phyloP scores from a whole-genome alignment of 257 asterid species.

The Lithospermum erythrorhizon region DNA sequence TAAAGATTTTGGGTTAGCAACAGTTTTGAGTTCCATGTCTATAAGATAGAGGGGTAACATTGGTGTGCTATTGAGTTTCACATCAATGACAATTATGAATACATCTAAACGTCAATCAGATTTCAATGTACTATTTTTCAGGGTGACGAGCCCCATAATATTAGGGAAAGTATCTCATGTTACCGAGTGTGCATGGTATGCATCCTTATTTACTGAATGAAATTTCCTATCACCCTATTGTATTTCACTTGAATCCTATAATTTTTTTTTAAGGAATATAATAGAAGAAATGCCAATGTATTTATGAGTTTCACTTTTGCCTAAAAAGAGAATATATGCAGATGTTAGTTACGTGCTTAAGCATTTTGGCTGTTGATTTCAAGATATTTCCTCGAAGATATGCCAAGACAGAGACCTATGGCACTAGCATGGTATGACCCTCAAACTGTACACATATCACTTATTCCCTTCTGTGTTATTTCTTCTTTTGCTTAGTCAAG shows the following conservation, averaged over 20 bases:
- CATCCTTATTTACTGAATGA: neutral
- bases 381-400: conserved; percentile 90
- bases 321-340: conserved; percentile 31
- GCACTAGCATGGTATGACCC: conserved; percentile 71
- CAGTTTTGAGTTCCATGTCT: neutral
- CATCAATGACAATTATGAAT: conserved; percentile 15
- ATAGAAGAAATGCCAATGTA: neutral
- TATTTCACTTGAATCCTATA: conserved; percentile 12
- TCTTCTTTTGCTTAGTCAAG: neutral
- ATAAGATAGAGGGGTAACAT: neutral
- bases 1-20: neutral
- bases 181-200: conserved; percentile 82
- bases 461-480: neutral
- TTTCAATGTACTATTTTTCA: conserved; percentile 39
- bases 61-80: conserved; percentile 6
- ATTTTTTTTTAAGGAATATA: neutral
- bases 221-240: neutral
- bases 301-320: conserved; percentile 11
- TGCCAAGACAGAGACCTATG: conserved; percentile 94
- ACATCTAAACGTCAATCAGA: conserved; percentile 48
- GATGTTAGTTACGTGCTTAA: conserved; percentile 67
- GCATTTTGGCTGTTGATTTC: conserved; percentile 95
- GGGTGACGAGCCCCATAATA: conserved; percentile 35
- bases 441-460: neutral
- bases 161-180: conserved; percentile 50